phyloP scores from a whole-genome alignment of 208 protist genomes.

The Trypanosoma melophagium region DNA sequence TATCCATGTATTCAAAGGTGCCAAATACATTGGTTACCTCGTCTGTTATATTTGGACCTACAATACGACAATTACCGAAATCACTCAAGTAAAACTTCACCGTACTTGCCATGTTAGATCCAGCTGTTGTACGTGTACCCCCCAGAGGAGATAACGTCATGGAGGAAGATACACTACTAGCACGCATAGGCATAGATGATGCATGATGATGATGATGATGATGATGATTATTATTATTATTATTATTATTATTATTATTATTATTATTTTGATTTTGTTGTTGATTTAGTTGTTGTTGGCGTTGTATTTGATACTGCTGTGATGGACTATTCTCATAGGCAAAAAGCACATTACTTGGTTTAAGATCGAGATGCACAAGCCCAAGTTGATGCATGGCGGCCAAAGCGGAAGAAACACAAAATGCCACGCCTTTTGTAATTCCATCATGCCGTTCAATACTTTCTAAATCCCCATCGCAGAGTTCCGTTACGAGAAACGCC shows the following conservation, averaged over 20 bases:
- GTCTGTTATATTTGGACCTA: constrained; percentile 45
- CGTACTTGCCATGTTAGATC: constrained; percentile 9
- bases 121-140: not conserved
- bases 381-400: constrained; percentile 79
- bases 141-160: not conserved
- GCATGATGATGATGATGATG: constrained; percentile 3
- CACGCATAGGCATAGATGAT: no score
- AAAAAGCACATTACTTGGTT: constrained; percentile 87
- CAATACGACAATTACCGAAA: constrained; percentile 85
- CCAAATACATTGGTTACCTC: constrained; percentile 60
- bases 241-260: not conserved
- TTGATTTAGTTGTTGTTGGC: not conserved
- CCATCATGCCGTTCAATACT: constrained; percentile 50
- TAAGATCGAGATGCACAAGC: constrained; percentile 81
- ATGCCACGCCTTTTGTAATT: constrained; percentile 63
- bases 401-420: constrained; percentile 79
- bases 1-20: constrained; percentile 90
- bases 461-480: constrained; percentile 87
- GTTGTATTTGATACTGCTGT: constrained; percentile 19
- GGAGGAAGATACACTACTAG: not conserved
- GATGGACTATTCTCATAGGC: constrained; percentile 65
- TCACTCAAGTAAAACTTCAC: constrained; percentile 87
- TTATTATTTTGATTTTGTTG: not conserved
- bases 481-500: constrained; percentile 74
- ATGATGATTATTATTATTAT: not conserved